Evolutionary conservation across 306 rosid species (phyloP).

Genomic region (Medicago ruthenica): DNA sequence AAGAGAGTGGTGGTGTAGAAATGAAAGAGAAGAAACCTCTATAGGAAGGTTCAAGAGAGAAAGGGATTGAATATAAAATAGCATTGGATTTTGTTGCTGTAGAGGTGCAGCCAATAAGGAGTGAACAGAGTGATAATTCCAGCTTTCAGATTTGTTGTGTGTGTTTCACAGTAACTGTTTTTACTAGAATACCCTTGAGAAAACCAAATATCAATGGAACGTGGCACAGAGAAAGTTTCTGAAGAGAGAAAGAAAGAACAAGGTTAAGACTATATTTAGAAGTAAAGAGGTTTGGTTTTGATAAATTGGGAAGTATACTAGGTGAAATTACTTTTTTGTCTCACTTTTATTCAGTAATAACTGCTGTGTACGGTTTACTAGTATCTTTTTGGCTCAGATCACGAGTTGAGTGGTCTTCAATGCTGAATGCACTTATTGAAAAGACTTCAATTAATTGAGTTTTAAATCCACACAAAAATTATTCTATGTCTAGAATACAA

Average conservation of each 20-base stretch:
- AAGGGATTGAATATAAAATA: slow-evolving; percentile 30
- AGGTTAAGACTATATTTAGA: slow-evolving; percentile 47
- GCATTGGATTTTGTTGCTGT: slow-evolving; percentile 26
- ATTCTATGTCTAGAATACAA: no score
- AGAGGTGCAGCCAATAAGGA: slow-evolving; percentile 58
- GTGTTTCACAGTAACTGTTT: slow-evolving; percentile 21
- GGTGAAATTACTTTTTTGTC: slow-evolving; percentile 49
- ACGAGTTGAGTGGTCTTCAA: background rate
- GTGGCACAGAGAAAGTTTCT: slow-evolving; percentile 23
- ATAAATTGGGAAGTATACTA: slow-evolving; percentile 45
- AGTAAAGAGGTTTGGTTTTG: slow-evolving; percentile 48
- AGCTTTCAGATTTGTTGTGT: slow-evolving; percentile 55
- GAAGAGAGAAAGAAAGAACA: slow-evolving; percentile 35
- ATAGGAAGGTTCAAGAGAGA: slow-evolving; percentile 50
- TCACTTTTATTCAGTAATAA: background rate
- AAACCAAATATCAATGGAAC: slow-evolving; percentile 25
- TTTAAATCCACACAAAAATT: background rate
- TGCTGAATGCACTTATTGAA: background rate
- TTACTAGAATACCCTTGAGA: slow-evolving; percentile 54
- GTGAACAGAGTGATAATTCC: slow-evolving; percentile 56
- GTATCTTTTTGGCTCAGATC: background rate
- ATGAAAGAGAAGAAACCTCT: slow-evolving; percentile 12
- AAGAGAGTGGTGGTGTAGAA: slow-evolving; percentile 37
- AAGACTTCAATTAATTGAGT: background rate
- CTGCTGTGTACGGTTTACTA: background rate